Percentiles rank a stretch among this genome's conserved stretches.
Conservation (phyloP, 495 filamentous ascomycete genomes). For the Penicillium riverlandense region DNA sequence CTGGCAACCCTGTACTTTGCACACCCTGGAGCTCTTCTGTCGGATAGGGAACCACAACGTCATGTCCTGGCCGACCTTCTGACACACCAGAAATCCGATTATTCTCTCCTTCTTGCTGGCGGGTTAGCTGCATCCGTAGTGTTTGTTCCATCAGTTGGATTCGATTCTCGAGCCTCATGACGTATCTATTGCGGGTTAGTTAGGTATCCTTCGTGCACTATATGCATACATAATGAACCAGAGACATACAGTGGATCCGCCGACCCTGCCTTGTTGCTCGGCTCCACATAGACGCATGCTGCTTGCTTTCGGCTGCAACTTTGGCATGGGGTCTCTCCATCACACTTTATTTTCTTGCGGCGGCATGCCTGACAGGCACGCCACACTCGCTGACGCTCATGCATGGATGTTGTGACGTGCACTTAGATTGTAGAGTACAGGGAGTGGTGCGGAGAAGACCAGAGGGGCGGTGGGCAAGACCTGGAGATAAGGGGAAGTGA, state of each 20-base stretch:
- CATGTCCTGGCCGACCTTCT: background rate
- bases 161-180: conserved; percentile 5
- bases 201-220: background rate
- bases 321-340: conserved; percentile 13
- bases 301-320: conserved; percentile 7
- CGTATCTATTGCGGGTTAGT: background rate
- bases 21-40: background rate
- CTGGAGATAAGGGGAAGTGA: too few relatives aligned
- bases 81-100: too few relatives aligned
- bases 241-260: conserved; percentile 9
- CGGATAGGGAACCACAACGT: background rate
- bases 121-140: background rate
- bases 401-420: background rate
- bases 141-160: conserved; percentile 2
- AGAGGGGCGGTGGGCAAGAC: too few relatives aligned
- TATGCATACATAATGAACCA: background rate
- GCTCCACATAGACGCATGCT: conserved; percentile 8
- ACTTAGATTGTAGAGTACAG: too few relatives aligned
- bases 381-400: conserved; percentile 22
- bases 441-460: too few relatives aligned
- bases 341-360: conserved; percentile 13
- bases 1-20: too few relatives aligned
- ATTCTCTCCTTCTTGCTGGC: background rate
- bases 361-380: conserved; percentile 21
- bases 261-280: conserved; percentile 2